Conservation (phyloP, 2,329 filamentous ascomycete genomes). For the Plectosphaerella sp. region DNA sequence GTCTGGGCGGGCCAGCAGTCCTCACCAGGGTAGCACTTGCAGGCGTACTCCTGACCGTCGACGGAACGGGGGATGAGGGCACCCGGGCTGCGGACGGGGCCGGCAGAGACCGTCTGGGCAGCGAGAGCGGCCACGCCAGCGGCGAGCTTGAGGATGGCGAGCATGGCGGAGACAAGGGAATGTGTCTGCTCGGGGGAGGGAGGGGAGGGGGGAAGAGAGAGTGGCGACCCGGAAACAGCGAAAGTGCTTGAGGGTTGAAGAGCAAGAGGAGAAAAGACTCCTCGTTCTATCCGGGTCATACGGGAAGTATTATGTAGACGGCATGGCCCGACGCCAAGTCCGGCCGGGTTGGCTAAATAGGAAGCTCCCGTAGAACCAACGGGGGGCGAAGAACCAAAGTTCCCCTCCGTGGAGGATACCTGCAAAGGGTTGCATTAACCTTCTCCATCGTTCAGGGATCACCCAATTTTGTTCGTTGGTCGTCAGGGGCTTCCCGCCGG, state of each 20-base stretch:
- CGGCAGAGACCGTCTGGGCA: conserved; percentile 1
- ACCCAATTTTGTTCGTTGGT: background rate
- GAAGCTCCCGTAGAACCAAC: too few species aligned
- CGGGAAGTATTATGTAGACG: too few species aligned
- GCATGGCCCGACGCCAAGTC: too few species aligned
- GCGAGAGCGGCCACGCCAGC: background rate
- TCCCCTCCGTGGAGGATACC: background rate
- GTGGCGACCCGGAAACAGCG: too few species aligned
- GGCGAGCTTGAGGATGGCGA: background rate
- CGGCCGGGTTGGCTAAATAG: too few species aligned
- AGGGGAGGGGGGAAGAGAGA: too few species aligned
- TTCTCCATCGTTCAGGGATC: background rate
- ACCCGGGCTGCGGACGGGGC: background rate
- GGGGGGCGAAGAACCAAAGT: background rate
- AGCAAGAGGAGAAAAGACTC: too few species aligned
- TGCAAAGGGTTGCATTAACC: background rate
- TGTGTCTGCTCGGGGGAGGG: too few species aligned
- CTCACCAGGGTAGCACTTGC: conserved; percentile 25
- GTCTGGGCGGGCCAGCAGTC: conserved; percentile 22
- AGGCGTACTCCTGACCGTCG: conserved; percentile 22
- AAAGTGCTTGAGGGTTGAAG: too few species aligned
- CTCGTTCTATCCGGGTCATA: too few species aligned
- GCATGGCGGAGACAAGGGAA: background rate
- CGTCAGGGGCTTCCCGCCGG: background rate
- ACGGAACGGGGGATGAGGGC: conserved; percentile 8